phyloP scores from a whole-genome alignment of 2,329 filamentous ascomycete species.

The Beauveria medogensis region DNA sequence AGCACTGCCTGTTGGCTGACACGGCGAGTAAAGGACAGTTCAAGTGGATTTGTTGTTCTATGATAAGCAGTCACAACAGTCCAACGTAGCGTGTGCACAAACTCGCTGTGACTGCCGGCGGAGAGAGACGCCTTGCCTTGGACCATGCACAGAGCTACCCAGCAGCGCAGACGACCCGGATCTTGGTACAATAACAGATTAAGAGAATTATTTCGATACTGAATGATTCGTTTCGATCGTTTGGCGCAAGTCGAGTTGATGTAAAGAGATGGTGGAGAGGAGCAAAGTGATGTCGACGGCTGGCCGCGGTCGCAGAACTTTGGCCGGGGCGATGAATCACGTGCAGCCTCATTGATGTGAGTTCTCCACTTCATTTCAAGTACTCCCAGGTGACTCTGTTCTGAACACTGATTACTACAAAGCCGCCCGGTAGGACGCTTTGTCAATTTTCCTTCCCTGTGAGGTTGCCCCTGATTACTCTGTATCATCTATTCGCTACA shows the following conservation, averaged over 20 bases:
- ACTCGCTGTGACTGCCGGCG: neutral
- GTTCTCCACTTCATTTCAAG: neutral
- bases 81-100: neutral
- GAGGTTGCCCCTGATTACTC: too few species aligned
- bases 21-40: constrained; percentile 4
- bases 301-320: neutral
- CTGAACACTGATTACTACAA: too few species aligned
- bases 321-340: neutral
- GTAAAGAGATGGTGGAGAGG: neutral
- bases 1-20: constrained; percentile 5
- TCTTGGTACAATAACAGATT: neutral
- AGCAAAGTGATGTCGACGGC: neutral
- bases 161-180: neutral
- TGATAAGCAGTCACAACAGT: constrained; percentile 4
- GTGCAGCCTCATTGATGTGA: neutral
- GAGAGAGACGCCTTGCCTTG: neutral
- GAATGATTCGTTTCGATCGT: neutral
- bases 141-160: neutral
- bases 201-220: neutral
- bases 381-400: too few species aligned
- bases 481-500: too few species aligned
- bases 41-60: constrained; percentile 10
- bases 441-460: too few species aligned
- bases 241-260: neutral
- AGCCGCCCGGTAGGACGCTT: too few species aligned